Evolutionary conservation across 345 rosid genomes (phyloP).

Genomic region (Rhizophora apiculata): DNA sequence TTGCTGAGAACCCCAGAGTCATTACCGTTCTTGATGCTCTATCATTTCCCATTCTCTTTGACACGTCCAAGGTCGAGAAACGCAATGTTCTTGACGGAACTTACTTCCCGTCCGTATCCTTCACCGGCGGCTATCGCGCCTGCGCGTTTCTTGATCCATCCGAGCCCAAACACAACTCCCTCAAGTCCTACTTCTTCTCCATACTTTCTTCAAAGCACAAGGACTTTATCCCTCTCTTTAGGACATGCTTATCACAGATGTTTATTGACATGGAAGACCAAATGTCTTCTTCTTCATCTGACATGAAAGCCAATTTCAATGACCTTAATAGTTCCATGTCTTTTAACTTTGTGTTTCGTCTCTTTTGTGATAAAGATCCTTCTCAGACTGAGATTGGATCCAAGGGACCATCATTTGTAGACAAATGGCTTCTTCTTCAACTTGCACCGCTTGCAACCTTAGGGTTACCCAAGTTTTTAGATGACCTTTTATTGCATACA

Average conservation of each 20-base stretch:
- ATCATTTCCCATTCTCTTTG: constrained; percentile 45
- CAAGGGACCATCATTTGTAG: constrained; percentile 17
- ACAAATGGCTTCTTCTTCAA: constrained; percentile 21
- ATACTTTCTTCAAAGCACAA: constrained; percentile 19
- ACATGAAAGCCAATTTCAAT: constrained; percentile 9
- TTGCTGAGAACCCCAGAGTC: constrained; percentile 28
- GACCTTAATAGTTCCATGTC: constrained; percentile 10
- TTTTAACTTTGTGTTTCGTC: constrained; percentile 21
- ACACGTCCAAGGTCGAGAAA: constrained; percentile 42
- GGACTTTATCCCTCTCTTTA: constrained; percentile 31
- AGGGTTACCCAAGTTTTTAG: constrained; percentile 26
- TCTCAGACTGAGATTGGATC: constrained; percentile 22
- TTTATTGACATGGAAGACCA: constrained; percentile 32
- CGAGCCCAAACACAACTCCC: constrained; percentile 32
- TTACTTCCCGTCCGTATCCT: constrained; percentile 37
- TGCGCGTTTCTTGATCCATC: constrained; percentile 44
- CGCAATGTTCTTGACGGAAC: constrained; percentile 36
- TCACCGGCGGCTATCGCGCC: constrained; percentile 40
- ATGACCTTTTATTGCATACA: constrained; percentile 34
- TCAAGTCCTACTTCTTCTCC: constrained; percentile 33
- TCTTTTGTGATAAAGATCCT: constrained; percentile 26
- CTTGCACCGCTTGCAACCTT: constrained; percentile 28
- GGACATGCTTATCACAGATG: constrained; percentile 19
- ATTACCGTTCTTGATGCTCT: constrained; percentile 35
- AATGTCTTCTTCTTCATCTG: constrained; percentile 1